phyloP scores from a whole-genome alignment of 148 eudicot species.

The Agrostemma githago region DNA sequence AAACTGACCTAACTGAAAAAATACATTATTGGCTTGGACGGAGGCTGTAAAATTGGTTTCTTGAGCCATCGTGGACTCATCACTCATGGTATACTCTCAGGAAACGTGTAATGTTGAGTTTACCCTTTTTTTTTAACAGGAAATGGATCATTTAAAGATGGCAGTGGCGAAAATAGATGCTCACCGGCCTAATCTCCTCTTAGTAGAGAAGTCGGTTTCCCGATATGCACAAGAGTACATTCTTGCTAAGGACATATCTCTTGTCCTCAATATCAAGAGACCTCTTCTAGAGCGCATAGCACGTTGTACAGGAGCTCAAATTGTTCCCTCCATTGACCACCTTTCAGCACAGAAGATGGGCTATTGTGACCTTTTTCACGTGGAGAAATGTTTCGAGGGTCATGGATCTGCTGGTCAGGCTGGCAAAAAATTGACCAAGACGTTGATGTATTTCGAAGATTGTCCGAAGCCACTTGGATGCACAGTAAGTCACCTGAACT shows the following conservation, averaged over 20 bases:
- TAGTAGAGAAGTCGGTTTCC: conserved; percentile 98
- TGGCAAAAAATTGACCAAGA: conserved; percentile 76
- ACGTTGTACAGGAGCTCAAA: conserved; percentile 93
- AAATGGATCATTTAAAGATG: conserved; percentile 98
- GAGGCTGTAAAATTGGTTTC: background rate
- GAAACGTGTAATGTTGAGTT: background rate
- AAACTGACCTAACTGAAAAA: background rate
- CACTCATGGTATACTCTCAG: conserved; percentile 5
- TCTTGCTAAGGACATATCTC: conserved; percentile 80
- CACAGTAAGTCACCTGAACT: conserved; percentile 59
- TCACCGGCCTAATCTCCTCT: conserved; percentile 69
- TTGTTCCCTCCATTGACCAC: conserved; percentile 89
- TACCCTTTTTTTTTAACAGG: conserved; percentile 36
- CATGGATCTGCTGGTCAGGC: conserved; percentile 81
- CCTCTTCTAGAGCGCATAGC: conserved; percentile 96
- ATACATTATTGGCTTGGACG: background rate
- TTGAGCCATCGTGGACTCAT: background rate
- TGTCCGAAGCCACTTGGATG: conserved; percentile 97
- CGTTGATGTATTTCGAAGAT: conserved; percentile 95
- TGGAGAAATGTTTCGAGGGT: conserved; percentile 67
- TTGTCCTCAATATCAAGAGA: conserved; percentile 79
- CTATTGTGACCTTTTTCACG: conserved; percentile 75
- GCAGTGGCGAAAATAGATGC: conserved; percentile 95
- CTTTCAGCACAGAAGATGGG: conserved; percentile 74
- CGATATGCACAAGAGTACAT: conserved; percentile 91